Base-by-base conservation (phyloP, 1,139 yeast species). In the Suhomyces atakaporum region DNA sequence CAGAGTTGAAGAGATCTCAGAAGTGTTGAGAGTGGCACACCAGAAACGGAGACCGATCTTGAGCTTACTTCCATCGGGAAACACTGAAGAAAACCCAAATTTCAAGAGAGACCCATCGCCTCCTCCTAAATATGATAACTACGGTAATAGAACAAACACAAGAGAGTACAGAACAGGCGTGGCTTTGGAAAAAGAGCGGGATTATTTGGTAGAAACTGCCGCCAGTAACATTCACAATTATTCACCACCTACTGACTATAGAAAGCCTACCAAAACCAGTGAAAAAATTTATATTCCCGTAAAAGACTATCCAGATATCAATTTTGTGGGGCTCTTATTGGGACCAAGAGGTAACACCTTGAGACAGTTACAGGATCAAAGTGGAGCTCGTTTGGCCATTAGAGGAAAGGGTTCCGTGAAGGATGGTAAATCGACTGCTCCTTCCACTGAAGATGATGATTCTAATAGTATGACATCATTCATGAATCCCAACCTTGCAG, bases 281-380 rank as follows among this genome's bases (percentile, higher is more conserved):
- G 96, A 90, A 49, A 92, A 89, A 60, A 74, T 88, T 35, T 90
- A 79, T 56, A 78, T 94, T 13, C 97, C 98, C 0, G 85, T 79
- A 2, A 76, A 81, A 35, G 95, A 89, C 43, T 84, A 88, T 60
- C 97, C 97, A 0, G 94, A 85, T 35, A 83, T 92, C 49, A 94
- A 94, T 63, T 90, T 90, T 54, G 87, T 92, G 37, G 99, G 99
- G 0, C 72, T 86, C 36, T 66, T 94, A 25, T 64, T 94, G 38
- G 99, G 99, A 0, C 98, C 99, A 21, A 81, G 99, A 69, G 99
- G 97, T 14, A 84, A 85, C 50, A 92, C 97, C 0, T 64, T 90
- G 50, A 77, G 87, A 44, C 79, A 80, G 50, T 66, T 94, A 62
- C 96, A 90, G 56, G 82, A 79, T 32, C 80, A 83, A 35, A 81